Conservation (phyloP, 371 early-diverging fungal species). For the Synchytrium microbalum region DNA sequence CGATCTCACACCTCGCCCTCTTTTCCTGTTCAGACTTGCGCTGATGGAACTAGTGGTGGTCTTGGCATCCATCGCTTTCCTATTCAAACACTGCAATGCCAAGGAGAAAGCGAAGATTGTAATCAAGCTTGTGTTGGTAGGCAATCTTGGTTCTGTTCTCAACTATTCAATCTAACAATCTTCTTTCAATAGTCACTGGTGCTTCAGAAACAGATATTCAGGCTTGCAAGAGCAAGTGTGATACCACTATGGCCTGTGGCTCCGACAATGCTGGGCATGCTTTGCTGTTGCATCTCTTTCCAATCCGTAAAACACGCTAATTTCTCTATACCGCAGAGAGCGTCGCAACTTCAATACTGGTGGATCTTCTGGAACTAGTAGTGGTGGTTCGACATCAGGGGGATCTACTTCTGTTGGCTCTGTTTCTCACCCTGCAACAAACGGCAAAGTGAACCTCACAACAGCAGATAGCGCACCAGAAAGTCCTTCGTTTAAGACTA, state of each 20-base stretch:
- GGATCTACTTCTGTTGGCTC: neutral
- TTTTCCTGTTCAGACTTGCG: neutral
- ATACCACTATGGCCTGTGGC: slow-evolving; percentile 50
- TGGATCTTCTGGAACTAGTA: neutral
- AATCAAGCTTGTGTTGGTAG: neutral
- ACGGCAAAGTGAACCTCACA: too few species aligned
- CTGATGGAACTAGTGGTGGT: neutral
- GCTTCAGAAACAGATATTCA: slow-evolving; percentile 12
- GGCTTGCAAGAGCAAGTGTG: slow-evolving; percentile 44
- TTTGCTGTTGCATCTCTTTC: slow-evolving; percentile 17
- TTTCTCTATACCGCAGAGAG: too few species aligned
- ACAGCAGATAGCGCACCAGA: too few species aligned
- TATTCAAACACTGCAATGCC: neutral
- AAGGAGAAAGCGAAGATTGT: neutral
- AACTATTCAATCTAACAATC: too few species aligned
- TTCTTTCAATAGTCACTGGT: slow-evolving; percentile 16
- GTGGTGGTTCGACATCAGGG: neutral
- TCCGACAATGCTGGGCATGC: slow-evolving; percentile 44
- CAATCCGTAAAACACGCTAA: too few species aligned
- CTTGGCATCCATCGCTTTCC: neutral
- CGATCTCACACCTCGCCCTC: too few species aligned
- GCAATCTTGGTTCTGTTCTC: neutral
- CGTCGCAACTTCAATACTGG: neutral
- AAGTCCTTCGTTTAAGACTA: too few species aligned
- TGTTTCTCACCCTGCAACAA: neutral